Conservation (phyloP, 2,329 filamentous ascomycete species). For the Fusarium chuoi region DNA sequence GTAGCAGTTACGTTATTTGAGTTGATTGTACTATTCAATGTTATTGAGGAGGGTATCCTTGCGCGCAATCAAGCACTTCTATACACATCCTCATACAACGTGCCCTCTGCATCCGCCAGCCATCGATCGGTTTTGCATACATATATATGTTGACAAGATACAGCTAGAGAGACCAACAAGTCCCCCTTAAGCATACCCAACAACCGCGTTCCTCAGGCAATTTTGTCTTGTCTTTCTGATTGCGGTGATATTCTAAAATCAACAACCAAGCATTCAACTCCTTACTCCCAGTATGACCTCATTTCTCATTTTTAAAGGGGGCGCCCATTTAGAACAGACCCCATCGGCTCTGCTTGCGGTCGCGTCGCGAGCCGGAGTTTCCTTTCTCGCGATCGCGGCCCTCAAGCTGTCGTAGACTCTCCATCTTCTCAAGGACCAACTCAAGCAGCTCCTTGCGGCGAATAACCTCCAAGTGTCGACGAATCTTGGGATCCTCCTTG, state of each 20-base stretch:
- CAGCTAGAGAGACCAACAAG: not conserved
- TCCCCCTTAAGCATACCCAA: not conserved
- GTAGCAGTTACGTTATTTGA: not conserved
- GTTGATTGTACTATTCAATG: slow-evolving; percentile 11
- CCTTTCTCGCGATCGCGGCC: slow-evolving; percentile 71
- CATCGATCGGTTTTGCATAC: not conserved
- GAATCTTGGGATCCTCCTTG: slow-evolving; percentile 90
- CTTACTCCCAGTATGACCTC: slow-evolving; percentile 43
- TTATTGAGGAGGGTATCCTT: slow-evolving; percentile 48
- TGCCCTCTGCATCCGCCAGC: not conserved
- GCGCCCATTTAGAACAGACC: slow-evolving; percentile 56
- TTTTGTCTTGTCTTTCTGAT: slow-evolving; percentile 11
- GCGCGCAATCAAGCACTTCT: slow-evolving; percentile 34
- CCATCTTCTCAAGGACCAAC: slow-evolving; percentile 94
- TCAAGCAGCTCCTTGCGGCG: slow-evolving; percentile 91
- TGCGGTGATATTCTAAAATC: slow-evolving; percentile 38
- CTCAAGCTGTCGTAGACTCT: slow-evolving; percentile 86
- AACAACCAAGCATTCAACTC: slow-evolving; percentile 42
- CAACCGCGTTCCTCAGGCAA: not conserved
- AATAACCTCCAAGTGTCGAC: slow-evolving; percentile 90
- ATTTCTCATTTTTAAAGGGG: slow-evolving; percentile 37
- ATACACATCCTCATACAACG: slow-evolving; percentile 28
- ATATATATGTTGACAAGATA: slow-evolving; percentile 5
- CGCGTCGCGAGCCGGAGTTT: slow-evolving; percentile 35
- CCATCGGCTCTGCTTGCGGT: slow-evolving; percentile 58